Evolutionary conservation across 768 basidiomycete species (phyloP).

Genomic region (Hygrophorus russula): DNA sequence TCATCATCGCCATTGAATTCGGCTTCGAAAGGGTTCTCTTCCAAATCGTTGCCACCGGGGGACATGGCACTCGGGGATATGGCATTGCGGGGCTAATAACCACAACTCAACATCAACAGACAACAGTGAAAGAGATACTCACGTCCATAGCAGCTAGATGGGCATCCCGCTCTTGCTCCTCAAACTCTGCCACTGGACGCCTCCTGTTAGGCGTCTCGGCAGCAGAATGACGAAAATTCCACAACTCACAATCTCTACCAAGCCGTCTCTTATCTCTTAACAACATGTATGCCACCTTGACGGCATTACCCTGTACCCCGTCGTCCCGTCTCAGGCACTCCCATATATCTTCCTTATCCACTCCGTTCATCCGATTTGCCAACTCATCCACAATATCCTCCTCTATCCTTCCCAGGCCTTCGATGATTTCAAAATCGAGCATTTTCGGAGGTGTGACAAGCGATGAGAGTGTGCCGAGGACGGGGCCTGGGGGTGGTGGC

Average conservation of each 20-base stretch:
- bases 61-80: conserved; percentile 60
- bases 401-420: conserved; percentile 86
- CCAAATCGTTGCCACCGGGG: conserved; percentile 46
- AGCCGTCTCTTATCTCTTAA: conserved; percentile 79
- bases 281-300: conserved; percentile 95
- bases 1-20: conserved; percentile 57
- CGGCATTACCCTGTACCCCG: conserved; percentile 78
- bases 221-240: neutral
- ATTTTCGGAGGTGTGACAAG: conserved; percentile 57
- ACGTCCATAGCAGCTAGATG: conserved; percentile 75
- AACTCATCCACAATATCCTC: conserved; percentile 85
- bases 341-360: conserved; percentile 81
- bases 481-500: conserved; percentile 66
- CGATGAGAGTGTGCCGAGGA: conserved; percentile 62
- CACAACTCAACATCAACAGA: conserved; percentile 6
- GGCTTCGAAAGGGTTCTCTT: conserved; percentile 74
- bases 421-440: conserved; percentile 80
- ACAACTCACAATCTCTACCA: conserved; percentile 67
- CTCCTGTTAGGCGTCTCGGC: neutral
- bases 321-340: conserved; percentile 75
- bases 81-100: conserved; percentile 51
- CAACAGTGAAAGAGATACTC: conserved; percentile 18
- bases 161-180: conserved; percentile 80
- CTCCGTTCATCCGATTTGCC: conserved; percentile 54
- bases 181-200: conserved; percentile 54